Percentiles rank a stretch among this genome's conserved stretches.
Evolutionary conservation across 2,329 filamentous ascomycete genomes (phyloP).

Genomic region (Anisogramma anomala): DNA sequence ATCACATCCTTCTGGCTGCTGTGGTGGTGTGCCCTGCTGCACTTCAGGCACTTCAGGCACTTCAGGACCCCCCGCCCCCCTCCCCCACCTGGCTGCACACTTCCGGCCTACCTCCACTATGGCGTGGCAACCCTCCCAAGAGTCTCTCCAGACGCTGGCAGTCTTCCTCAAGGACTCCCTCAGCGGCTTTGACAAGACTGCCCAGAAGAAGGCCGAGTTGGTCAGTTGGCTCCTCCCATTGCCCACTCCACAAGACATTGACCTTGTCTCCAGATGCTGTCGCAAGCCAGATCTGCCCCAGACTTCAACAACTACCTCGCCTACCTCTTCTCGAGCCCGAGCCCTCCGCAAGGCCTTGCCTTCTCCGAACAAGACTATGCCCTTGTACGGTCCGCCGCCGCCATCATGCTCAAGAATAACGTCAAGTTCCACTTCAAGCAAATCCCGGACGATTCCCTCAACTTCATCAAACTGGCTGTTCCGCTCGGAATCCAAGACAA

Average conservation of each 20-base stretch:
- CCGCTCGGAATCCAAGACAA: constrained; percentile 71
- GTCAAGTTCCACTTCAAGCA: constrained; percentile 63
- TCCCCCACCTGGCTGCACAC: not conserved
- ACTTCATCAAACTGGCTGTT: constrained; percentile 68
- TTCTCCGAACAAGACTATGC: constrained; percentile 53
- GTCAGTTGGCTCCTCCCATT: constrained; percentile 41
- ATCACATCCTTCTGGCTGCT: constrained; percentile 2
- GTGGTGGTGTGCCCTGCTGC: constrained; percentile 12
- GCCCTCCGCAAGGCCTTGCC: constrained; percentile 48
- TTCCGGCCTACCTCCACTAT: constrained; percentile 36
- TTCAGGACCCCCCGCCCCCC: not conserved
- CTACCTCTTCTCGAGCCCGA: constrained; percentile 69
- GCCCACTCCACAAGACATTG: not conserved
- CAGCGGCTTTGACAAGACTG: constrained; percentile 65
- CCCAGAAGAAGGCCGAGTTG: constrained; percentile 80
- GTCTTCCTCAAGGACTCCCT: constrained; percentile 85
- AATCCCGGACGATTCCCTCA: constrained; percentile 61
- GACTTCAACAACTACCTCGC: constrained; percentile 97
- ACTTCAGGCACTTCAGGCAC: constrained; percentile 5
- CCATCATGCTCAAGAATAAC: constrained; percentile 93
- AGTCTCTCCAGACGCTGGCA: constrained; percentile 80
- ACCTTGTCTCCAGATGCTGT: constrained; percentile 60
- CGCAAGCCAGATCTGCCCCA: constrained; percentile 74
- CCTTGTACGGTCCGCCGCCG: constrained; percentile 73
- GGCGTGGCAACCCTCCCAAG: constrained; percentile 85